Base-by-base conservation (phyloP, 78 protist species). In the Emiliania huxleyi region DNA sequence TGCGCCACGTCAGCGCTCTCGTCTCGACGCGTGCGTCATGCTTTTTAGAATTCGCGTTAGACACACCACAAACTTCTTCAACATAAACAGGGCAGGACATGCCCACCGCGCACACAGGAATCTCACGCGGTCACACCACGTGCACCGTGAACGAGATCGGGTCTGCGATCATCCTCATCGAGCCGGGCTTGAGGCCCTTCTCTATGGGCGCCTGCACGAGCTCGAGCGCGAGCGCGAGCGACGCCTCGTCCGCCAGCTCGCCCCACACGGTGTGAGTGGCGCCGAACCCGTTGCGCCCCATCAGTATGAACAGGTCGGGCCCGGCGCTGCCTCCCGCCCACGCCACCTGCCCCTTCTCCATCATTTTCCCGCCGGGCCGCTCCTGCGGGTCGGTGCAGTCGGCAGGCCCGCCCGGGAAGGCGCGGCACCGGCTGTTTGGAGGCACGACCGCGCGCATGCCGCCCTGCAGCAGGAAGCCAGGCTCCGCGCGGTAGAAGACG, bases 381-480 rank as follows among this genome's bases (percentile, higher is more conserved):
- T 44, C 21, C 56, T 26, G 0, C 25, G 89, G 1, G 26, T 44
- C 56, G 25, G 42, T 77, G n/a, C n/a, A n/a, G n/a, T n/a, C n/a
- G n/a, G n/a, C n/a, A n/a, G n/a, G n/a, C n/a, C n/a, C n/a, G n/a
- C n/a, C n/a, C n/a, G n/a, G n/a, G n/a, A n/a, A n/a, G n/a, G n/a
- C n/a, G n/a, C n/a, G n/a, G n/a, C n/a, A n/a, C n/a, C n/a, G n/a
- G n/a, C n/a, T n/a, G 89, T 81, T 81, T 26, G 89, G 49, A 18
- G 49, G 25, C 40, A 81, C 38, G 5, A 44, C 40, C 56, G 89
- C 49, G n/a, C 37, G 89, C 89, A 81, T 44, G 22, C 37, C 89
- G 35, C 89, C 89, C 89, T 81, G 89, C 40, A 81, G 25, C 4
- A 81, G 89, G 40, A 81, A 81, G 56, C 56, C 75, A 8, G 89